Evolutionary conservation across 495 filamentous ascomycete genomes (phyloP).

Genomic region (Aspergillus avenaceus): DNA sequence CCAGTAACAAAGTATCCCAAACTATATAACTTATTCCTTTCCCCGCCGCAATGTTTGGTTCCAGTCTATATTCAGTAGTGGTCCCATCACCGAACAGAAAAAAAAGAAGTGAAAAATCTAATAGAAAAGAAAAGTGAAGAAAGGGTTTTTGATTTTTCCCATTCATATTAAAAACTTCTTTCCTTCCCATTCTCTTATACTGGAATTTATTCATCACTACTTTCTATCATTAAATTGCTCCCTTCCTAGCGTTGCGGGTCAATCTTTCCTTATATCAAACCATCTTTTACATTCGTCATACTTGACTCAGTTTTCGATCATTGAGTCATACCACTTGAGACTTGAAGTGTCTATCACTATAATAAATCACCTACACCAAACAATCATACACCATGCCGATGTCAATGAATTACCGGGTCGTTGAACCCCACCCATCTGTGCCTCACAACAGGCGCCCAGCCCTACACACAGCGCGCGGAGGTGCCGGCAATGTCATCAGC

Average conservation of each 20-base stretch:
- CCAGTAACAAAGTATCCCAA: slow-evolving; percentile 6
- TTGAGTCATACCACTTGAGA: slow-evolving; percentile 9
- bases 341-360: too few relatives aligned
- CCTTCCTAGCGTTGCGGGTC: neutral
- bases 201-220: neutral
- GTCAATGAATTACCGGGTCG: slow-evolving; percentile 57
- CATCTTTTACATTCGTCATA: too few relatives aligned
- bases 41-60: slow-evolving; percentile 21
- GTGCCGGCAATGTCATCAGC: slow-evolving; percentile 74
- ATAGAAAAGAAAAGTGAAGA: slow-evolving; percentile 10
- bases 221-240: neutral
- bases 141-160: neutral
- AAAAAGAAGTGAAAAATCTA: slow-evolving; percentile 16
- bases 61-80: slow-evolving; percentile 6
- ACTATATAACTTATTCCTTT: slow-evolving; percentile 19
- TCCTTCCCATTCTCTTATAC: neutral
- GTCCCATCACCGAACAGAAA: slow-evolving; percentile 4
- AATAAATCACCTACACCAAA: slow-evolving; percentile 6
- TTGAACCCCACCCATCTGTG: slow-evolving; percentile 76
- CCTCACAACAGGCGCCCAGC: slow-evolving; percentile 53
- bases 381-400: slow-evolving; percentile 21
- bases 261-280: neutral
- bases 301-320: too few relatives aligned
- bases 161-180: neutral
- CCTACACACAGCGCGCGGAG: slow-evolving; percentile 78